These are phyloP conservation scores for Xylaria sp. DNA, from an alignment of 2,329 filamentous ascomycete species.

Conservation along the genomic window DNA sequence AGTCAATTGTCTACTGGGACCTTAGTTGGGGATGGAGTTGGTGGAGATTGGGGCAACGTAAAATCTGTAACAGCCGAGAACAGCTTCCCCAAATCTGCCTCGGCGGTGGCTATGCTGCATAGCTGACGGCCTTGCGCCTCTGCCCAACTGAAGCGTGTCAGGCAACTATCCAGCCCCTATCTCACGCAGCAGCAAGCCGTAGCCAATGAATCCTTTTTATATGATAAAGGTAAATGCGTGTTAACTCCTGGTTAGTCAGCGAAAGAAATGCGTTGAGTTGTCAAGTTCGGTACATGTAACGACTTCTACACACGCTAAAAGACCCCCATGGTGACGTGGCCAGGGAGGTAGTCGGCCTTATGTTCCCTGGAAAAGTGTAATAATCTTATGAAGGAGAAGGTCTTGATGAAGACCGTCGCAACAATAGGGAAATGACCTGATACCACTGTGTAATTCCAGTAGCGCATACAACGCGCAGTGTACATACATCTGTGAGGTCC, in stretches of 20 bases:
- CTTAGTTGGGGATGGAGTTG: background rate
- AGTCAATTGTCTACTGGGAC: background rate
- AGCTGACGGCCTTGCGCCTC: background rate
- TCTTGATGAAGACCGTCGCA: too few species aligned
- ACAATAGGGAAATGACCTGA: background rate
- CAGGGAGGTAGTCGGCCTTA: too few species aligned
- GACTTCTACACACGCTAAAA: too few species aligned
- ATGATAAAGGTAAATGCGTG: background rate
- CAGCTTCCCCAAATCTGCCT: background rate
- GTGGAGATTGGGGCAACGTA: background rate
- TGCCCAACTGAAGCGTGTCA: background rate
- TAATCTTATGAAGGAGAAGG: too few species aligned
- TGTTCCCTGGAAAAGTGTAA: too few species aligned
- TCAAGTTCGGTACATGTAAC: background rate
- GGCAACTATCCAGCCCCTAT: background rate
- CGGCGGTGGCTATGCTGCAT: background rate
- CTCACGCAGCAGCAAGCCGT: background rate
- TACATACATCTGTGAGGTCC: background rate
- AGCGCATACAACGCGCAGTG: background rate
- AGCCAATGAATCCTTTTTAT: background rate
- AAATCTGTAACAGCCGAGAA: too few species aligned
- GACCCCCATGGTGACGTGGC: too few species aligned
- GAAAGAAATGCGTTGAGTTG: background rate
- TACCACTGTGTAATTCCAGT: background rate
- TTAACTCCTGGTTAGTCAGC: background rate